These are phyloP conservation scores for Macadamia integrifolia DNA, from an alignment of 164 flowering plant genomes.

Conservation along the genomic window DNA sequence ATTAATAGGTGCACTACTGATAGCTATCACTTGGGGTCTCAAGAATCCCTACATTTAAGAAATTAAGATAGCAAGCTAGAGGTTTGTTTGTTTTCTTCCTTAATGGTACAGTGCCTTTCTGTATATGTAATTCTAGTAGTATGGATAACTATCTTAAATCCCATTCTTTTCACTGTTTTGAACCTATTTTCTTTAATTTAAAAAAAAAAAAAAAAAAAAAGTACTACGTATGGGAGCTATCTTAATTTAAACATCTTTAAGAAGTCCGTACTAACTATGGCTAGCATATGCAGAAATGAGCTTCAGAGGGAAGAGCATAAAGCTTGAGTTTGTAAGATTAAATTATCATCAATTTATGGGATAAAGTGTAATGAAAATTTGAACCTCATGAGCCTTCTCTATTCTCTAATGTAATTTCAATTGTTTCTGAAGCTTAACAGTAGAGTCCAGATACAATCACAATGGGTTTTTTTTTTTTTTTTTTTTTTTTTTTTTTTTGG, in stretches of 20 bases:
- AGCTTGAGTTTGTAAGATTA: not conserved
- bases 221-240: not conserved
- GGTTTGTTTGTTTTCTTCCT: not conserved
- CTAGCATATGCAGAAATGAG: not conserved
- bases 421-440: too few species aligned
- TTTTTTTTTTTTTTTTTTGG: too few species aligned
- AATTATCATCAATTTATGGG: not conserved
- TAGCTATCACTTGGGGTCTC: not conserved
- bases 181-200: not conserved
- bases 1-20: constrained; percentile 8
- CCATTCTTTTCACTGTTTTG: not conserved
- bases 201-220: not conserved
- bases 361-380: not conserved
- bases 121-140: not conserved
- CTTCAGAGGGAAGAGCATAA: not conserved
- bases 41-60: not conserved
- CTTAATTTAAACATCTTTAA: not conserved
- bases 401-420: too few species aligned
- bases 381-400: too few species aligned
- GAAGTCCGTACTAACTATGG: not conserved
- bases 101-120: not conserved
- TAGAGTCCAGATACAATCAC: too few species aligned
- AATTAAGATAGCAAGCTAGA: not conserved
- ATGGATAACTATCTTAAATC: not conserved
- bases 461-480: too few species aligned